Base-by-base conservation (phyloP, 2,329 filamentous ascomycete genomes). In the Neonectria magnoliae region DNA sequence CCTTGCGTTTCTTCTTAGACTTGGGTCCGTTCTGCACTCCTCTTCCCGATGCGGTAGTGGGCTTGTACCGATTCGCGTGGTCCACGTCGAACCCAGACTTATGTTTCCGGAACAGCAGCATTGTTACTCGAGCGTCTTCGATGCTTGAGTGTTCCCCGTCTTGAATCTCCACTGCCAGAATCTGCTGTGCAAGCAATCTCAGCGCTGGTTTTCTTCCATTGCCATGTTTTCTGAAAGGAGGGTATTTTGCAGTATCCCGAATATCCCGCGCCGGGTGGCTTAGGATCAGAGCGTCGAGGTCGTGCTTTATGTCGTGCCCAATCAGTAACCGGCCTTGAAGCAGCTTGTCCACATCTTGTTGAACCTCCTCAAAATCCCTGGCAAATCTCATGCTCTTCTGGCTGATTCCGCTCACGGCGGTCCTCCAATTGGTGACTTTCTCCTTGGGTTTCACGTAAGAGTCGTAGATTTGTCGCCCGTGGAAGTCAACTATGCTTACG, bases 391-490 rank as follows among this genome's bases (percentile, higher is more conserved):
- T 90, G 69, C 93, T 89, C 64, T 87, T 88, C 1, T 91, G 86
- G 55, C 88, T 87, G 65, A 99, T 91, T 7, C 96, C 96, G 66
- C 92, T 97, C 44, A 98, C 90, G 65, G 86, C 83, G 3, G 94
- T 98, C 66, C 96, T 88, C 91, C 94, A 99, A 79, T 99, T 93
- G 14, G 92, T 94, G 2, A 99, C 93, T 60, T 82, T 84, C 74
- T 94, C 90, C 64, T 89, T 88, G 1, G 93, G 92, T 58, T 88
- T 87, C 10, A 98, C 96, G 76, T 92, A 98, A 13, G 93, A 95
- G 82, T 99, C 96, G 85, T 98, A 98, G 50, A 99, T 83, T 78
- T 97, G 93, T 29, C 91, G 88, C 18, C 94, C 94, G 76, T 98
- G 93, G 79, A 94, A 99, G 79, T 98, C 97, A 71, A 98, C 94